A percentile compares a stretch with the other conserved stretches of the same genome.
Conservation (phyloP, 2,329 filamentous ascomycete genomes). For the Xylariales sp. region DNA sequence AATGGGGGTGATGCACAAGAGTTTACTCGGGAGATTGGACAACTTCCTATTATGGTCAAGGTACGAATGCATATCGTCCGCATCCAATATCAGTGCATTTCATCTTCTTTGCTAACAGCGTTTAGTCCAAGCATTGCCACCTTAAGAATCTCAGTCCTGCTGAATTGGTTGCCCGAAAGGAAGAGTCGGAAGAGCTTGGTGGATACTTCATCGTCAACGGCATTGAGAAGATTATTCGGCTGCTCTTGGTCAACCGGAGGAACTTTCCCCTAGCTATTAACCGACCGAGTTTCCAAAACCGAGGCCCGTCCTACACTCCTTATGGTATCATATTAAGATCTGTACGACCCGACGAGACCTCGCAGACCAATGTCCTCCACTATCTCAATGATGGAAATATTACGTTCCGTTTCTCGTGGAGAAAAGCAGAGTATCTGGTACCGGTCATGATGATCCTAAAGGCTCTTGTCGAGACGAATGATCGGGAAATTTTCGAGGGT, state of each 20-base stretch:
- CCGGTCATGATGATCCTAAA: conserved; percentile 97
- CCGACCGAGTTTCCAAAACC: conserved; percentile 82
- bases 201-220: conserved; percentile 98
- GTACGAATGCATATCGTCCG: too few species aligned
- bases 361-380: conserved; percentile 94
- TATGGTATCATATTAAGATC: conserved; percentile 89
- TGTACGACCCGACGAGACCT: conserved; percentile 94
- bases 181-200: conserved; percentile 93
- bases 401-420: conserved; percentile 96
- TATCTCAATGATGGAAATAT: conserved; percentile 95
- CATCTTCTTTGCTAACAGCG: too few species aligned
- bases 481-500: conserved; percentile 93
- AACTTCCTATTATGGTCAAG: conserved; percentile 90
- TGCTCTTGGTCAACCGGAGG: conserved; percentile 83
- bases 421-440: conserved; percentile 94
- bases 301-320: conserved; percentile 82
- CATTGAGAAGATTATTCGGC: conserved; percentile 92
- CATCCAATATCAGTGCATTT: too few species aligned
- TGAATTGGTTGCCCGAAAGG: conserved; percentile 78
- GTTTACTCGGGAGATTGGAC: conserved; percentile 78
- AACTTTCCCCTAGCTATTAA: conserved; percentile 96
- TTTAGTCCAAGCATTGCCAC: conserved; percentile 82
- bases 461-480: conserved; percentile 91
- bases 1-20: conserved; percentile 84
- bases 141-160: conserved; percentile 81